Evolutionary conservation across 257 asterid species (phyloP), one percentile per base, ranked within the genome.

Genomic region (Solanum sparsipilum): DNA sequence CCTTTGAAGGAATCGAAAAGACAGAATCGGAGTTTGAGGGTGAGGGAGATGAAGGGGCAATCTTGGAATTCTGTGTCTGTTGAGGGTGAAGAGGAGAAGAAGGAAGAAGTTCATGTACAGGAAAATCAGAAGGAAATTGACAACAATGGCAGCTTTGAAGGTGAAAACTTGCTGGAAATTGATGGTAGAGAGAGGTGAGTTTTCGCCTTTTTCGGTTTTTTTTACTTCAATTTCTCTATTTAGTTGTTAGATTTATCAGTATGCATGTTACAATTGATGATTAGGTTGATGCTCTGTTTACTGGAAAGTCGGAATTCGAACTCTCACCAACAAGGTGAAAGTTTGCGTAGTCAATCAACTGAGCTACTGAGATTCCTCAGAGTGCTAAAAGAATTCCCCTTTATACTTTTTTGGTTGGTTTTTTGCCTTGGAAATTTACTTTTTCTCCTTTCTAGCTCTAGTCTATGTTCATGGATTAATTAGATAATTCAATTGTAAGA

Each of bases 101-200:
- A 32, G 73, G 88, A 72, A 23, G 74, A 86, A 16, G 48, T 39
- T 67, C 79, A 46, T 46, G 56, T 52, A 52, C n/a, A 85, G 18
- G 63, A 76, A 78, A 25, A 8, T 5, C 35, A 25, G 27, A 65
- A 27, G 70, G 79, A 85, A 31, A 63, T 27, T 34, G 34, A 71
- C 52, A 41, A 23, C 38, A 46, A 31, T 38, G 27, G 48, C 4
- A 29, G 88, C 11, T 83, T n/a, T 38, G 44, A 39, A 85, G 93
- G 92, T 5, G 93, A 91, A 76, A 91, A 88, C 81, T 82, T 89
- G 41, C 31, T 79, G 88, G 93, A 88, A 39, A 7, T 71, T 60
- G 93, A 88, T 52, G 89, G 81, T 58, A 89, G 87, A 76, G 91
- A 67, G 35, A 88, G 93, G 93, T 91, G 85, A 75, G 87, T 16